Conservation (phyloP, 2,329 filamentous ascomycete species). For the Arthrobotrys sinensis region DNA sequence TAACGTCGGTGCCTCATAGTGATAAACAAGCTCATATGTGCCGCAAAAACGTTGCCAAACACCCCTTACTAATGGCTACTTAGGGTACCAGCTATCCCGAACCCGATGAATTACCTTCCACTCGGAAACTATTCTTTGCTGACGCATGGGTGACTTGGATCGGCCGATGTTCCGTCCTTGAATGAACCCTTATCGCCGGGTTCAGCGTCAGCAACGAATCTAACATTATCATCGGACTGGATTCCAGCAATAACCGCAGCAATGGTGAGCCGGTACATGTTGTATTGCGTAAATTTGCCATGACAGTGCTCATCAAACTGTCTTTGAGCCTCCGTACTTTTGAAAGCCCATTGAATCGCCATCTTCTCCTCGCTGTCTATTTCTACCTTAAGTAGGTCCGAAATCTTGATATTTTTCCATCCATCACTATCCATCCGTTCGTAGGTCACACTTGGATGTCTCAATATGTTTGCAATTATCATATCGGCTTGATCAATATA, state of each 20-base stretch:
- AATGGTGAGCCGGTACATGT: background rate
- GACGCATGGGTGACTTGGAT: too few relatives aligned
- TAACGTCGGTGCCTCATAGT: too few relatives aligned
- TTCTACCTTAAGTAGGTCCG: background rate
- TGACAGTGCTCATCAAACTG: background rate
- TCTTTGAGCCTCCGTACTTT: background rate
- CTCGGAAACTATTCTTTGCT: too few relatives aligned
- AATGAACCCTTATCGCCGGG: too few relatives aligned
- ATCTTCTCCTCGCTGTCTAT: background rate
- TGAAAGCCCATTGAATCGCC: conserved; percentile 1
- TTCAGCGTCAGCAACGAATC: too few relatives aligned
- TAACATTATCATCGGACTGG: background rate
- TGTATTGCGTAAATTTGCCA: background rate
- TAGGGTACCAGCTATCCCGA: too few relatives aligned
- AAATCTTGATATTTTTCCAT: background rate
- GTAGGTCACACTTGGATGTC: background rate
- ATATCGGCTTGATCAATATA: background rate
- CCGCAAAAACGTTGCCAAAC: too few relatives aligned
- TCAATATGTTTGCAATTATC: background rate
- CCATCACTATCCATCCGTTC: background rate
- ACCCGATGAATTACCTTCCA: too few relatives aligned
- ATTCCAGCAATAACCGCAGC: background rate
- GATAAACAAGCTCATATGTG: too few relatives aligned
- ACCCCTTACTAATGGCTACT: too few relatives aligned
- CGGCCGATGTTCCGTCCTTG: too few relatives aligned